These are phyloP conservation scores for Aspergillus homomorphus DNA, from an alignment of 495 filamentous ascomycete genomes.

Conservation along the genomic window DNA sequence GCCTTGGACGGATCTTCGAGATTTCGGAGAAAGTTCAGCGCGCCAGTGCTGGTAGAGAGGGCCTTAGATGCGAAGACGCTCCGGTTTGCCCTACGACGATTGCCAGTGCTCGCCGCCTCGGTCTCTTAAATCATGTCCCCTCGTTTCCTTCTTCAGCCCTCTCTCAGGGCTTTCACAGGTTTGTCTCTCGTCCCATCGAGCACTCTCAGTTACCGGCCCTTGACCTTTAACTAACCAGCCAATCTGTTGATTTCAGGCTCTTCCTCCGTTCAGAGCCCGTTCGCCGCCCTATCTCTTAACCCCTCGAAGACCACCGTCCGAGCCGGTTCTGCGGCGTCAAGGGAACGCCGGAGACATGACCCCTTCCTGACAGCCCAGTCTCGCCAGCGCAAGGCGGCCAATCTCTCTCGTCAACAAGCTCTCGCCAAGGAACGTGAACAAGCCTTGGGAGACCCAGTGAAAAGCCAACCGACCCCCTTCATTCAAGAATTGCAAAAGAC, in stretches of 20 bases:
- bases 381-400: conserved; percentile 74
- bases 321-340: conserved; percentile 37
- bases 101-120: not conserved
- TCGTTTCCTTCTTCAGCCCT: conserved; percentile 62
- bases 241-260: conserved; percentile 29
- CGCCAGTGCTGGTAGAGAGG: not conserved
- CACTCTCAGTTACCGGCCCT: not conserved
- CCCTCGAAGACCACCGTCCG: conserved; percentile 33
- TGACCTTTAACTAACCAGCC: not conserved
- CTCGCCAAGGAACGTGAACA: conserved; percentile 59
- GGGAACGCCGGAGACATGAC: conserved; percentile 38
- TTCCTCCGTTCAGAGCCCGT: conserved; percentile 29
- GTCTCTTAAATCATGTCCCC: conserved; percentile 62
- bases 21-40: conserved; percentile 34
- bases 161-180: conserved; percentile 63
- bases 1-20: conserved; percentile 19
- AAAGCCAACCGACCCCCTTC: conserved; percentile 76
- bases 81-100: not conserved
- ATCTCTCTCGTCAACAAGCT: conserved; percentile 66
- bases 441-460: conserved; percentile 70
- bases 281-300: conserved; percentile 28
- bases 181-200: conserved; percentile 19
- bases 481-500: conserved; percentile 70
- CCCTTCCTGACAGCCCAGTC: conserved; percentile 58
- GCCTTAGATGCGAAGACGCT: conserved; percentile 3